Percentiles rank a stretch among this genome's conserved stretches.
Evolutionary conservation across 2,329 filamentous ascomycete genomes (phyloP).

Genomic region (Claviceps cyperi): DNA sequence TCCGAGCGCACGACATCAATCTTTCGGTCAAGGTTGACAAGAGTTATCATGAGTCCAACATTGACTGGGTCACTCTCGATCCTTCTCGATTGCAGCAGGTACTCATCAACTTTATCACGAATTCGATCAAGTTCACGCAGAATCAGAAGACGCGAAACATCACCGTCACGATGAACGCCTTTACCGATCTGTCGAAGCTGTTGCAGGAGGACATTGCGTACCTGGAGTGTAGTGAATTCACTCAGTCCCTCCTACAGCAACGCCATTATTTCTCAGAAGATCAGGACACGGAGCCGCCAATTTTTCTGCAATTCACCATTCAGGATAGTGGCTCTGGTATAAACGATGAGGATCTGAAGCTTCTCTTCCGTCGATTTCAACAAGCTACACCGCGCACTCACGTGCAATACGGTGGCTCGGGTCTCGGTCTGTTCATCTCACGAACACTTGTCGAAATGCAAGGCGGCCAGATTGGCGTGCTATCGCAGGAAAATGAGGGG

Average conservation of each 20-base stretch:
- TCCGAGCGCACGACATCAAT: constrained; percentile 55
- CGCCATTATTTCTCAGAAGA: constrained; percentile 23
- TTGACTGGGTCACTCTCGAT: constrained; percentile 63
- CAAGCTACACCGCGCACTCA: constrained; percentile 54
- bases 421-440: constrained; percentile 60
- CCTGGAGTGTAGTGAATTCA: constrained; percentile 27
- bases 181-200: constrained; percentile 30
- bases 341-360: constrained; percentile 46
- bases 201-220: constrained; percentile 27
- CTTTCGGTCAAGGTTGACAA: constrained; percentile 54
- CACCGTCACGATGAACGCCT: constrained; percentile 49
- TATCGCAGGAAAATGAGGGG: constrained; percentile 11
- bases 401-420: constrained; percentile 56
- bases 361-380: constrained; percentile 53
- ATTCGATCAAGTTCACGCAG: constrained; percentile 50
- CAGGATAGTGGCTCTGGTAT: constrained; percentile 54
- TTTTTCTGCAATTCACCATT: constrained; percentile 48
- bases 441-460: constrained; percentile 61
- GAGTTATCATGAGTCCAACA: constrained; percentile 45
- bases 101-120: constrained; percentile 59
- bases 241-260: neutral
- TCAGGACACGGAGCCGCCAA: constrained; percentile 16
- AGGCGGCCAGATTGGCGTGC: constrained; percentile 62
- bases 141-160: constrained; percentile 44
- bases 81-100: constrained; percentile 61